phyloP scores from a whole-genome alignment of 1,284 basidiomycete genomes.

The Tranzscheliella williamsii region DNA sequence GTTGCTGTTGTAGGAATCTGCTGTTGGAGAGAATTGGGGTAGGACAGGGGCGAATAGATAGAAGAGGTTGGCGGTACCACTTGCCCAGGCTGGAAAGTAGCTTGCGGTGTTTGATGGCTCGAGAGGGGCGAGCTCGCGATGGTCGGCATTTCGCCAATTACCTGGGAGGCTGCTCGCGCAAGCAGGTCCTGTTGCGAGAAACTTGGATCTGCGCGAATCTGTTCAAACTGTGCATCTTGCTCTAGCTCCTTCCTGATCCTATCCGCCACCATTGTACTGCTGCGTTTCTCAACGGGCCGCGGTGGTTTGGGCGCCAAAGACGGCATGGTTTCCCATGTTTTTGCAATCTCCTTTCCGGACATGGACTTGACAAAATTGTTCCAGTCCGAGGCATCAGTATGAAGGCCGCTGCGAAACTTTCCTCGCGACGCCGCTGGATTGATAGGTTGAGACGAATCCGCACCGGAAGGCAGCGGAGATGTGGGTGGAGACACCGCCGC shows the following conservation, averaged over 20 bases:
- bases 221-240: conserved; percentile 49
- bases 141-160: conserved; percentile 41
- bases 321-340: conserved; percentile 43
- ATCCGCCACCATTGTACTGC: conserved; percentile 34
- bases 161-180: conserved; percentile 45
- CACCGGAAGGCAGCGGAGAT: neutral
- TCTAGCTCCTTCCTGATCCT: conserved; percentile 49
- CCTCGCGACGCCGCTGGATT: conserved; percentile 34
- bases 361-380: conserved; percentile 49
- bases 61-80: conserved; percentile 24
- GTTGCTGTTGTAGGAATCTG: neutral
- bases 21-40: conserved; percentile 8
- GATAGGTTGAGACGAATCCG: conserved; percentile 1
- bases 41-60: conserved; percentile 26
- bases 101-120: conserved; percentile 5
- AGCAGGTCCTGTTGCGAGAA: conserved; percentile 42
- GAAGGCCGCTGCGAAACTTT: conserved; percentile 2
- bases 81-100: conserved; percentile 28
- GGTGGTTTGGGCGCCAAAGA: conserved; percentile 18
- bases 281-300: conserved; percentile 14
- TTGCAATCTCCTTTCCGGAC: conserved; percentile 44
- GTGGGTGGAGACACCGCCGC: conserved; percentile 1
- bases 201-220: conserved; percentile 36
- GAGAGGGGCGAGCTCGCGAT: conserved; percentile 14
- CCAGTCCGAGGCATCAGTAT: conserved; percentile 42